phyloP scores from a whole-genome alignment of 2,329 filamentous ascomycete genomes.

The Colletotrichum cuscutae region DNA sequence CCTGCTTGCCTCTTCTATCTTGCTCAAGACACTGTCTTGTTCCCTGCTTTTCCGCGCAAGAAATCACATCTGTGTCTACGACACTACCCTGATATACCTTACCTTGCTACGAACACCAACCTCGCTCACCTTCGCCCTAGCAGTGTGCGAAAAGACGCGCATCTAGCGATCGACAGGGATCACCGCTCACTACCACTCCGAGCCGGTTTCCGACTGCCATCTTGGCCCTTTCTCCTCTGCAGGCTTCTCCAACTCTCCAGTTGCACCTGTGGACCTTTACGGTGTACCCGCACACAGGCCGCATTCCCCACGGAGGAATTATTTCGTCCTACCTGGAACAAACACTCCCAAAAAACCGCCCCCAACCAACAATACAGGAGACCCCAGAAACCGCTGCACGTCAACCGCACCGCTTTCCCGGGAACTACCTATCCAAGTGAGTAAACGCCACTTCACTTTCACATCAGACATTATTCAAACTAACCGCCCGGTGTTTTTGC shows the following conservation, averaged over 20 bases:
- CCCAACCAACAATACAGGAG: not conserved
- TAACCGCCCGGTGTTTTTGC: not conserved
- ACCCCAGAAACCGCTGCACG: constrained; percentile 2
- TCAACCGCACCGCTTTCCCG: constrained; percentile 1
- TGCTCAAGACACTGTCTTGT: not conserved
- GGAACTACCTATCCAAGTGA: not conserved
- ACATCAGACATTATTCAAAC: not conserved
- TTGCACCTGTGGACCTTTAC: not conserved
- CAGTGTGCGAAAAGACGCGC: not conserved
- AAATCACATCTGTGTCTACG: not conserved
- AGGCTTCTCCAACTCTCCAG: constrained; percentile 4
- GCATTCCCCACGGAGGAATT: not conserved
- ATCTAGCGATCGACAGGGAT: constrained; percentile 23
- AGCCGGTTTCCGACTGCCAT: constrained; percentile 32
- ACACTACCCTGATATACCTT: not conserved
- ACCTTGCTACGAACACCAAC: not conserved
- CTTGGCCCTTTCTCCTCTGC: constrained; percentile 4
- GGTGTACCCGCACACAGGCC: not conserved
- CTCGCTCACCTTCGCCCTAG: not conserved
- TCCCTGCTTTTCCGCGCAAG: not conserved
- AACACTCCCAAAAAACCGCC: not conserved
- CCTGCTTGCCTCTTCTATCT: not conserved
- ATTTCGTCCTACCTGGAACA: not conserved
- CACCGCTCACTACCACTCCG: constrained; percentile 12
- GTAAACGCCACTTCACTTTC: not conserved